Evolutionary conservation across 805 yeast genomes (phyloP).

Genomic region (Candida namnaoensis): DNA sequence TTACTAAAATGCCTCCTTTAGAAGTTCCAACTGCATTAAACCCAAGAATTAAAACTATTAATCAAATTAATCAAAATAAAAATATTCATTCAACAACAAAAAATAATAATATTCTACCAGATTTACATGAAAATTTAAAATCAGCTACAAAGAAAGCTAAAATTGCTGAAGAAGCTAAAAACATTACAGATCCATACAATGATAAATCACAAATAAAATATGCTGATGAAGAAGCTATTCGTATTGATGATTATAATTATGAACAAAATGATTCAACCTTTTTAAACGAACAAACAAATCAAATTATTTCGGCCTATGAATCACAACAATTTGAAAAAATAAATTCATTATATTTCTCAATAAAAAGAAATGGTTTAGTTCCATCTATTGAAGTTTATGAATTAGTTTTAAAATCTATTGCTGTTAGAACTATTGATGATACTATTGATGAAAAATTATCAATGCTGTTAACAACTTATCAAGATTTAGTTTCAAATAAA

Average conservation of each 20-base stretch:
- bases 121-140: too few relatives aligned
- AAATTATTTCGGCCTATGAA: constrained; percentile 20
- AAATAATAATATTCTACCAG: too few relatives aligned
- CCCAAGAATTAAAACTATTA: too few relatives aligned
- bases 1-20: background rate
- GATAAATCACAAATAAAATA: background rate
- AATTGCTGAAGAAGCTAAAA: too few relatives aligned
- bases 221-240: constrained; percentile 3
- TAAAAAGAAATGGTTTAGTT: constrained; percentile 30
- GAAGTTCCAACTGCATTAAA: background rate
- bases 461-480: constrained; percentile 55
- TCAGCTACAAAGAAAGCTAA: too few relatives aligned
- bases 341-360: constrained; percentile 28
- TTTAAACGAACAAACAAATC: constrained; percentile 18
- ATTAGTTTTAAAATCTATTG: constrained; percentile 45
- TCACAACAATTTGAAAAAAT: constrained; percentile 23
- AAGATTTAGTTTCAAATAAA: constrained; percentile 47
- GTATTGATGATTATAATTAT: constrained; percentile 22
- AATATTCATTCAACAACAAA: background rate
- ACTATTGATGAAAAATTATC: constrained; percentile 55
- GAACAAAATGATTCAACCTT: constrained; percentile 20
- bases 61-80: too few relatives aligned
- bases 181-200: too few relatives aligned
- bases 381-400: constrained; percentile 48
- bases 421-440: constrained; percentile 39